These are phyloP conservation scores for Purpureocillium lavendulum DNA, from an alignment of 2,329 filamentous ascomycete species.

Conservation along the genomic window DNA sequence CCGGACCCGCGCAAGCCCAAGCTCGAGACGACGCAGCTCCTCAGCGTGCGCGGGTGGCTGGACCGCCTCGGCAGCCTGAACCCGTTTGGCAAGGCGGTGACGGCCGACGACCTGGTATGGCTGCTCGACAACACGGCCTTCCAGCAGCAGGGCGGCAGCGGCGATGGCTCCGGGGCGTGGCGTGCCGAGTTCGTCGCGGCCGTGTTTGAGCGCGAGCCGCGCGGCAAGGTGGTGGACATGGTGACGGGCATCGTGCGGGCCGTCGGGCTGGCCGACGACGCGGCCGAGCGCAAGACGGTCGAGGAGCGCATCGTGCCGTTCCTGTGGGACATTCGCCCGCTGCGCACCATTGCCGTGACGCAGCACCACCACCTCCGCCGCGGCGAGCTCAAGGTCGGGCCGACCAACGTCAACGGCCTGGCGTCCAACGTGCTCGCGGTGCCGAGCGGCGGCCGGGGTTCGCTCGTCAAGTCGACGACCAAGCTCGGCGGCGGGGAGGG, in stretches of 20 bases:
- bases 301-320: conserved; percentile 67
- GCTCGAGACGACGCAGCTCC: conserved; percentile 4
- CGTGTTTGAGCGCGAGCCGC: conserved; percentile 67
- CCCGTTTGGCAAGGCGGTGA: conserved; percentile 51
- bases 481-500: conserved; percentile 41
- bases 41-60: conserved; percentile 28
- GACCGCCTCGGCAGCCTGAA: conserved; percentile 44
- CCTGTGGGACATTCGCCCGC: conserved; percentile 65
- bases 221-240: conserved; percentile 56
- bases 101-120: conserved; percentile 69
- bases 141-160: conserved; percentile 27
- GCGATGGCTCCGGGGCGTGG: conserved; percentile 47
- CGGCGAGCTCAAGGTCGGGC: conserved; percentile 48
- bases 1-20: conserved; percentile 10
- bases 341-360: conserved; percentile 56
- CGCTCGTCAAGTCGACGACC: conserved; percentile 37
- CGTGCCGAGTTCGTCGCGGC: conserved; percentile 76
- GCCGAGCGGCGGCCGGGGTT: conserved; percentile 36
- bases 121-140: conserved; percentile 85
- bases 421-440: conserved; percentile 53
- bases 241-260: conserved; percentile 63
- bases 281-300: conserved; percentile 50
- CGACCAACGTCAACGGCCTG: conserved; percentile 65
- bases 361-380: conserved; percentile 32
- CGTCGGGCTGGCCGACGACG: conserved; percentile 56